Percentiles rank a stretch among this genome's conserved stretches.
Evolutionary conservation across 345 rosid species (phyloP).

Genomic region (Brassica rapa): DNA sequence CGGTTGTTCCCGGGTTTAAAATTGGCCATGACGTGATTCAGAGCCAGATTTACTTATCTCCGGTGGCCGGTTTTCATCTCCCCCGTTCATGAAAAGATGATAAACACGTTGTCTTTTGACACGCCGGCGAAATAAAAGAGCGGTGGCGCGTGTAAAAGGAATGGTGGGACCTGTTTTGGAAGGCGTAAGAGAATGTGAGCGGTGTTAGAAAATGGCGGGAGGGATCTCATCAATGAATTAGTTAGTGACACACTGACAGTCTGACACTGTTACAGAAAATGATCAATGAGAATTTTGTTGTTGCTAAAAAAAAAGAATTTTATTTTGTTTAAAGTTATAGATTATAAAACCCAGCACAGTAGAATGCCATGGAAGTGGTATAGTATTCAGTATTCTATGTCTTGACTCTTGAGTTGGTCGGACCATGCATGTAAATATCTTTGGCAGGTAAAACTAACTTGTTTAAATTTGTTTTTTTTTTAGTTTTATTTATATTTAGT

Average conservation of each 20-base stretch:
- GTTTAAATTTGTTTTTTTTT: no score
- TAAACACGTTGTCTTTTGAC: background rate
- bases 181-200: constrained; percentile 26
- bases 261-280: constrained; percentile 5
- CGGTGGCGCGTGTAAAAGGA: constrained; percentile 36
- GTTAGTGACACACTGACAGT: constrained; percentile 7
- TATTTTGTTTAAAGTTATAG: background rate
- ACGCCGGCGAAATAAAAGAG: background rate
- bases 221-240: constrained; percentile 32
- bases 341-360: background rate
- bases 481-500: background rate
- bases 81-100: constrained; percentile 9
- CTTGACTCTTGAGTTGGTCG: constrained; percentile 24
- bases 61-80: constrained; percentile 44
- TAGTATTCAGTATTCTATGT: background rate
- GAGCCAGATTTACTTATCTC: constrained; percentile 75
- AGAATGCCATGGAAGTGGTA: constrained; percentile 20
- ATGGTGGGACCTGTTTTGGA: constrained; percentile 30
- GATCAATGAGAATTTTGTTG: background rate
- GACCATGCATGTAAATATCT: constrained; percentile 19
- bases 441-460: background rate
- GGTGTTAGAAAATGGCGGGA: constrained; percentile 40
- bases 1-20: constrained; percentile 95
- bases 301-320: background rate
- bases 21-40: constrained; percentile 66